Base-by-base conservation (phyloP, 352 stramenopile species). In the Globisporangium nagaii region DNA sequence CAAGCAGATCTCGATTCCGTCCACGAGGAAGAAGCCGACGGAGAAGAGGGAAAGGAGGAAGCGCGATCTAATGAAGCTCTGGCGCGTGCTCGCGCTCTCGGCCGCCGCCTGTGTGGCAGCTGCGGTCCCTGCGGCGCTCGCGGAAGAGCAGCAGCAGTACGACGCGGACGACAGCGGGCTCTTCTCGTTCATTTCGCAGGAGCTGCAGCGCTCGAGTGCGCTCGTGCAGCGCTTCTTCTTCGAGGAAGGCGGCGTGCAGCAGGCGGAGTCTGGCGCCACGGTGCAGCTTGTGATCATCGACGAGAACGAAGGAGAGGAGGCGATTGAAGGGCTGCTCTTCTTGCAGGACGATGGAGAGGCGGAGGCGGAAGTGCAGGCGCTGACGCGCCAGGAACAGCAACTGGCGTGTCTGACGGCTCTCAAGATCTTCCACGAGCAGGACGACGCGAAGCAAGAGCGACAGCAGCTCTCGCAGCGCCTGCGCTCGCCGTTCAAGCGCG, bases 31-130 rank as follows among this genome's bases (percentile, higher is more conserved):
- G 42, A 60, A 55, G 32, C 4, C 55, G 28, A 61, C n/a, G n/a
- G n/a, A 53, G 15, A 86, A 68, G 70, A 71, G 44, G 36, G 27
- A 4, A 68, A 65, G 31, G 68, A 74, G 52, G 31, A 66, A 74
- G 52, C 36, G 51, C 7, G 20, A 52, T 28, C 39, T 28, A 75
- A 79, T 88, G 56, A 78, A 95, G 42, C 31, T 95, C 22, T 91
- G 81, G 83, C 83, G 81, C 25, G 70, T 79, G 52, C 79, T 83
- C 28, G 81, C 85, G 28, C 65, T 95, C 32, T 37, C 55, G 39
- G 27, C 24, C n/a, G 42, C 43, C 17, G 24, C 27, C 25, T 34
- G 24, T 3, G 49, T 40, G 20, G 25, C 25, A 2, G 22, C 24
- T 1, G 27, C 17, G 1, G n/a, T 25, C 15, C 28, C 20, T 17